Percentiles rank a stretch among this genome's conserved stretches.
Conservation (phyloP, 495 filamentous ascomycete species). For the Talaromyces thailandensis region DNA sequence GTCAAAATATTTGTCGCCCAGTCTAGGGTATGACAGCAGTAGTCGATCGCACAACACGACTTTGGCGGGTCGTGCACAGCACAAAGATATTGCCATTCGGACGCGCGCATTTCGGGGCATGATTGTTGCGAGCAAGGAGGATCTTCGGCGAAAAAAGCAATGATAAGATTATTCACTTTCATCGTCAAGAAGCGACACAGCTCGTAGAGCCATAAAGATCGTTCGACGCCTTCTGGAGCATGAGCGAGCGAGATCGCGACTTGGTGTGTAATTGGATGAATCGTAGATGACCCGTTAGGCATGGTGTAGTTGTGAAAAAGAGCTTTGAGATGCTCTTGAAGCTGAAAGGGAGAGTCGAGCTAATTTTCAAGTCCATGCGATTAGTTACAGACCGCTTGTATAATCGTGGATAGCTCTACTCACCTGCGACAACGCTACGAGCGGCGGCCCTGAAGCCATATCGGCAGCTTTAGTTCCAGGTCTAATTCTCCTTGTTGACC, state of each 20-base stretch:
- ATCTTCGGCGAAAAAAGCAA: slow-evolving; percentile 82
- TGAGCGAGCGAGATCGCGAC: slow-evolving; percentile 65
- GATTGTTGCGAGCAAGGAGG: slow-evolving; percentile 79
- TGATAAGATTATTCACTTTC: slow-evolving; percentile 83
- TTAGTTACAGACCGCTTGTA: background rate
- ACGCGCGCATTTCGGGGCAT: slow-evolving; percentile 96
- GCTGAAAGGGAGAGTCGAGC: slow-evolving; percentile 93
- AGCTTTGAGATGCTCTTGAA: slow-evolving; percentile 96
- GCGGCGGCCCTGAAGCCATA: slow-evolving; percentile 84
- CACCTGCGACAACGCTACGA: slow-evolving; percentile 78
- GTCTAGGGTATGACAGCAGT: slow-evolving; percentile 96
- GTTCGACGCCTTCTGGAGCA: slow-evolving; percentile 71
- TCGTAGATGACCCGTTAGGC: slow-evolving; percentile 43
- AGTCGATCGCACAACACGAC: slow-evolving; percentile 94
- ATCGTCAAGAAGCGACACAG: slow-evolving; percentile 90
- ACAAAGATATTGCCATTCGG: slow-evolving; percentile 98
- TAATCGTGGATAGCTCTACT: slow-evolving; percentile 10
- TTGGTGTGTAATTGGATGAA: slow-evolving; percentile 60
- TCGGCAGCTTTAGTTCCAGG: slow-evolving; percentile 84
- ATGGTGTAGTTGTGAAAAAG: slow-evolving; percentile 75
- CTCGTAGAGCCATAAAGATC: slow-evolving; percentile 92
- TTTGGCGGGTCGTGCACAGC: slow-evolving; percentile 95
- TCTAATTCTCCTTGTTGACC: slow-evolving; percentile 74
- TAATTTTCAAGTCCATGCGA: slow-evolving; percentile 16
- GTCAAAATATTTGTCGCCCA: slow-evolving; percentile 91